phyloP scores from a whole-genome alignment of 352 stramenopile genomes.

The Aphanomyces astaci region DNA sequence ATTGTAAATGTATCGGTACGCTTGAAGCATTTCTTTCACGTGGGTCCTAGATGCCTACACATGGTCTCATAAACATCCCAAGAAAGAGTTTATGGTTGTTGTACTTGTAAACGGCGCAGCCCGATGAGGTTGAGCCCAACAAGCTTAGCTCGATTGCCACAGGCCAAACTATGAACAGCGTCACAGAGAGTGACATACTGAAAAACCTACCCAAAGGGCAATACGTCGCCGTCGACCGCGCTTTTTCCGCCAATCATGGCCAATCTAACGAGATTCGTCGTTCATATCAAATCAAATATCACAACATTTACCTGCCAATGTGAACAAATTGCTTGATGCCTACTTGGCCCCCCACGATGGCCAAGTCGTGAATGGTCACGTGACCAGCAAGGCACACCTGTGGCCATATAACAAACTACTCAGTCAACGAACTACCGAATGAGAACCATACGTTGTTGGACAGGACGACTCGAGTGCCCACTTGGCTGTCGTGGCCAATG shows the following conservation, averaged over 20 bases:
- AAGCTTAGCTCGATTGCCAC: conserved; percentile 68
- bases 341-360: conserved; percentile 69
- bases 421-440: neutral
- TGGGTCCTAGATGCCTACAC: conserved; percentile 41
- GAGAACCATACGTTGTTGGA: conserved; percentile 76
- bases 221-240: conserved; percentile 70
- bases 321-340: conserved; percentile 71
- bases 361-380: conserved; percentile 61
- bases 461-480: conserved; percentile 61
- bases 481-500: conserved; percentile 56
- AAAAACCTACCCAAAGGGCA: conserved; percentile 65
- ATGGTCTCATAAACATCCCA: too few relatives aligned
- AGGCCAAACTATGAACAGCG: neutral
- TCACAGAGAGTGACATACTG: neutral
- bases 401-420: neutral
- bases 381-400: conserved; percentile 62
- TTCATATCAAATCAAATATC: neutral
- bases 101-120: conserved; percentile 48
- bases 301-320: conserved; percentile 31
- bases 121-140: conserved; percentile 68
- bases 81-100: too few relatives aligned
- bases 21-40: conserved; percentile 70
- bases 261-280: conserved; percentile 30
- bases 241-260: conserved; percentile 76
- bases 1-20: conserved; percentile 73